Conservation (phyloP, 306 rosid species). For the Vachellia collinsii region DNA sequence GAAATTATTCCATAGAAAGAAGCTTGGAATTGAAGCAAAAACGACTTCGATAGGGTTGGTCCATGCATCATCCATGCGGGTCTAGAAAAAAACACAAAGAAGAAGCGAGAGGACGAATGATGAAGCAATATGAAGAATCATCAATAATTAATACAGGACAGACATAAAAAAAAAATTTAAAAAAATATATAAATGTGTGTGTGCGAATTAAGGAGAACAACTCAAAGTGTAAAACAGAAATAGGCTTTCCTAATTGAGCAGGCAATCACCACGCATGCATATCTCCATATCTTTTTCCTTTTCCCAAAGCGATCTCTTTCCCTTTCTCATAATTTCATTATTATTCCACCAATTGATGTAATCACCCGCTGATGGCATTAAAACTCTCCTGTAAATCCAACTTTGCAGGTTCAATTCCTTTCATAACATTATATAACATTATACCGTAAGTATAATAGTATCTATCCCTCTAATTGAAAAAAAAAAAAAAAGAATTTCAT, state of each 20-base stretch:
- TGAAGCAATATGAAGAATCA: not conserved
- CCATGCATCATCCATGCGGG: slow-evolving; percentile 6
- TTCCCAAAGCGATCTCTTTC: not conserved
- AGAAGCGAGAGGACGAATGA: not conserved
- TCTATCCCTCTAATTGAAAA: no score
- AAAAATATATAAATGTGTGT: no score
- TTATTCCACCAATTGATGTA: no score
- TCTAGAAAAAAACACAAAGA: not conserved
- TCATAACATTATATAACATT: no score
- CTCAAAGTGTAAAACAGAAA: not conserved
- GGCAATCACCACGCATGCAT: slow-evolving; percentile 23
- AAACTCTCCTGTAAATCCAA: no score
- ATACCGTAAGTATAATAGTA: no score
- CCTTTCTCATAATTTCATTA: no score
- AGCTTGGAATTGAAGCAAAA: not conserved
- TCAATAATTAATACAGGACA: not conserved
- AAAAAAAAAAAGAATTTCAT: no score
- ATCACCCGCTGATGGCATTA: no score
- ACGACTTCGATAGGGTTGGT: not conserved
- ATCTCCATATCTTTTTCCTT: not conserved
- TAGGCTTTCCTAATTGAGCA: not conserved
- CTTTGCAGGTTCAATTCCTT: no score
- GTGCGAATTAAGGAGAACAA: not conserved
- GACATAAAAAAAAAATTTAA: no score
- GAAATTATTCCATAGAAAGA: not conserved